These are phyloP conservation scores for Oryza nivara DNA, from an alignment of 176 grass and related monocot genomes.

Conservation along the genomic window DNA sequence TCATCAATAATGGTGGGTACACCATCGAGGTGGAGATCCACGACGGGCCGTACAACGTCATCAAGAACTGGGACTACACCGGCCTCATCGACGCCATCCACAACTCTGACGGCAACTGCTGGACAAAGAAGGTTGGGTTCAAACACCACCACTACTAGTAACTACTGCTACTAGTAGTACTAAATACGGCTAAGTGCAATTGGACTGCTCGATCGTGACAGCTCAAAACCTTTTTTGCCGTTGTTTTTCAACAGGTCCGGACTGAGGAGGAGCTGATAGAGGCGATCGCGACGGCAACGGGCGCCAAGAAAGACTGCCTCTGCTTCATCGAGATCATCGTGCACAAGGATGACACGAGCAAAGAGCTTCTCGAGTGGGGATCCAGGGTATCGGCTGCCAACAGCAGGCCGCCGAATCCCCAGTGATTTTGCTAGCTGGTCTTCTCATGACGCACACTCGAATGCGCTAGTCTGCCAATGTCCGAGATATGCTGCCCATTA, in stretches of 20 bases:
- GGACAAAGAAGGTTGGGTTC: constrained; percentile 54
- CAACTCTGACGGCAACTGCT: constrained; percentile 59
- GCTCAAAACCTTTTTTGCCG: neutral
- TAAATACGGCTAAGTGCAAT: too few relatives aligned
- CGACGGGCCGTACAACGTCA: constrained; percentile 73
- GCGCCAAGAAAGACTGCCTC: constrained; percentile 57
- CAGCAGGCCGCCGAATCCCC: constrained; percentile 67
- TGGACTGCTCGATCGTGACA: neutral
- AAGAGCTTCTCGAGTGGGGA: constrained; percentile 79
- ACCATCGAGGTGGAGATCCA: constrained; percentile 79
- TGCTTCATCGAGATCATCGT: constrained; percentile 76
- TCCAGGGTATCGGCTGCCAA: constrained; percentile 73
- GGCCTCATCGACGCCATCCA: constrained; percentile 62
- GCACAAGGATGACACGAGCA: constrained; percentile 76
- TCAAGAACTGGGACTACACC: constrained; percentile 79
- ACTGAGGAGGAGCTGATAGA: constrained; percentile 62
- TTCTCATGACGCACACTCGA: neutral
- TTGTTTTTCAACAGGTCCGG: constrained; percentile 39
- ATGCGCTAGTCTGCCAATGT: neutral
- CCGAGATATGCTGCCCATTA: neutral
- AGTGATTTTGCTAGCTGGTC: constrained; percentile 26
- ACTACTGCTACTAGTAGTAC: too few relatives aligned
- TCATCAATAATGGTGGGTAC: constrained; percentile 71
- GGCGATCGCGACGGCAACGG: constrained; percentile 55
- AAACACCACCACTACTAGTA: neutral